Conservation (phyloP, 768 basidiomycete genomes). For the Dentipellis fragilis region DNA sequence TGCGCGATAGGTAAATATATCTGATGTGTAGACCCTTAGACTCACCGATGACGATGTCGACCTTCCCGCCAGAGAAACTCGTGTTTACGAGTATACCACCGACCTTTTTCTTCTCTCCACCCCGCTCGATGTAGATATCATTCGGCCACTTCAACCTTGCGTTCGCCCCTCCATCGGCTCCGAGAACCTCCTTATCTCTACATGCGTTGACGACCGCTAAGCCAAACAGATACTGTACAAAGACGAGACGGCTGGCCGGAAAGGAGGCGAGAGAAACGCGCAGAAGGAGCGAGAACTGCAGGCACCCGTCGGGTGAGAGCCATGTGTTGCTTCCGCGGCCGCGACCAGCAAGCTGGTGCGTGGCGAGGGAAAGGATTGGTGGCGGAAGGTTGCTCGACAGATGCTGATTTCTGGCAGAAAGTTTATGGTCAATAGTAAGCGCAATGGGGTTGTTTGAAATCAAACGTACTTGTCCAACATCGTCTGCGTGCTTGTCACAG, state of each 20-base stretch:
- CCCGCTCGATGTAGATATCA: constrained; percentile 71
- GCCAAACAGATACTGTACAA: constrained; percentile 87
- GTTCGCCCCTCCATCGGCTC: constrained; percentile 31
- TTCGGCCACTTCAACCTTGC: constrained; percentile 95
- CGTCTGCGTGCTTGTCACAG: constrained; percentile 90
- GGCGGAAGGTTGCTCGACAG: constrained; percentile 61
- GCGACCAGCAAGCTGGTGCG: constrained; percentile 78
- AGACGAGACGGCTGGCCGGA: constrained; percentile 66
- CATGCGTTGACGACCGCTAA: constrained; percentile 87
- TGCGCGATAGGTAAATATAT: neutral
- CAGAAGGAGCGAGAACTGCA: constrained; percentile 72
- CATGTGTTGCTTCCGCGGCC: constrained; percentile 86
- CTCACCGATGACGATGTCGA: constrained; percentile 77
- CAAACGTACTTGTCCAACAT: constrained; percentile 78
- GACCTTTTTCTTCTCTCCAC: constrained; percentile 56
- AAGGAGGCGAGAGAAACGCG: constrained; percentile 42
- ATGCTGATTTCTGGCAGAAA: constrained; percentile 53
- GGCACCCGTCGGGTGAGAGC: constrained; percentile 87
- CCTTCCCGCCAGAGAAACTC: constrained; percentile 60
- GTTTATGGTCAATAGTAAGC: too few relatives aligned
- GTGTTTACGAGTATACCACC: constrained; percentile 91
- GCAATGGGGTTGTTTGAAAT: too few relatives aligned
- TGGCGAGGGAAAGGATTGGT: constrained; percentile 76
- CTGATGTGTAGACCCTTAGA: too few relatives aligned
- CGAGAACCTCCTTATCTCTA: constrained; percentile 45